A percentile compares a stretch with the other conserved stretches of the same genome.
These are phyloP conservation scores for Ulvella scutata DNA, from an alignment of 139 green algal species.

Conservation along the genomic window DNA sequence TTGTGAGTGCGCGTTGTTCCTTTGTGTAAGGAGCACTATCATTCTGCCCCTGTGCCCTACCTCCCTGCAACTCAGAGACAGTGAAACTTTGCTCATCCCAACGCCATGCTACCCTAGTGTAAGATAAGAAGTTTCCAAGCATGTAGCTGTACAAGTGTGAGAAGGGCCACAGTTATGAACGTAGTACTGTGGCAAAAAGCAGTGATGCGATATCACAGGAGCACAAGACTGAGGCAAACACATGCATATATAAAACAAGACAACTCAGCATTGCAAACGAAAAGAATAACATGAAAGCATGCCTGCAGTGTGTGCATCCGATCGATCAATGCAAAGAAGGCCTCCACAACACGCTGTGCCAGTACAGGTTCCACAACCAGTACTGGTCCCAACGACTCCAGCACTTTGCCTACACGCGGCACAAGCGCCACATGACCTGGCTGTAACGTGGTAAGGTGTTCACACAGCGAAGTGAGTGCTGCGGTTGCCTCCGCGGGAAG, in stretches of 20 bases:
- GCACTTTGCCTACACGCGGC: not conserved
- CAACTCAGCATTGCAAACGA: too few species aligned
- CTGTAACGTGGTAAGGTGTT: not conserved
- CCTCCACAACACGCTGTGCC: not conserved
- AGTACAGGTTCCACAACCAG: not conserved
- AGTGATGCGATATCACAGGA: too few species aligned
- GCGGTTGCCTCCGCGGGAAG: not conserved
- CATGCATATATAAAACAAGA: too few species aligned
- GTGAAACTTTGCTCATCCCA: too few species aligned
- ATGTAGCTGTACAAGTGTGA: too few species aligned
- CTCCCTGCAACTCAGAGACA: too few species aligned
- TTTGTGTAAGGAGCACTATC: not conserved
- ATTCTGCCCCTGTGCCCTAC: not conserved
- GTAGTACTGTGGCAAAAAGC: too few species aligned
- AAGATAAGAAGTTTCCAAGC: too few species aligned
- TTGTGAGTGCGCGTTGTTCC: not conserved
- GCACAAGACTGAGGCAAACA: too few species aligned
- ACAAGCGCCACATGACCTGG: not conserved
- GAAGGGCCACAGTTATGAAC: too few species aligned
- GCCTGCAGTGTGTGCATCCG: not conserved
- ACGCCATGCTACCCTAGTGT: too few species aligned
- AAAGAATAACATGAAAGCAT: too few species aligned
- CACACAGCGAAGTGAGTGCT: not conserved
- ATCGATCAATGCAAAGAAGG: not conserved
- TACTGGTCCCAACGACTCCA: not conserved